Evolutionary conservation across 345 rosid species (phyloP), one percentile per base, ranked within the genome.

Genomic region (Syzygium grande): DNA sequence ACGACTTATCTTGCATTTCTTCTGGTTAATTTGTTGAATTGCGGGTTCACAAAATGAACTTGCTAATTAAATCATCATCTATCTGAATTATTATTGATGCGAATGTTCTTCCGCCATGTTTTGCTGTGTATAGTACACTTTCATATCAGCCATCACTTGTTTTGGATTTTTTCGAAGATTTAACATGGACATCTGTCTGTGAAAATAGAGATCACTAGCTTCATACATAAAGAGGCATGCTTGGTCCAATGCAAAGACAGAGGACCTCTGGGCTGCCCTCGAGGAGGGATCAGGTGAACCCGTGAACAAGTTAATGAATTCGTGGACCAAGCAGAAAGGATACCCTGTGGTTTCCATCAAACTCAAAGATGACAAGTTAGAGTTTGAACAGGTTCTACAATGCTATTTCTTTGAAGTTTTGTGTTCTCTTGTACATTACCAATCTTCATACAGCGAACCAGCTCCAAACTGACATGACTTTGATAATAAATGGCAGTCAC

Each of bases 261-360:
- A 94, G 90, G 98, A 97, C 88, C 91, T 96, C 49, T 97, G 99
- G 99, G 86, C 93, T 90, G 96, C 99, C 87, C 92, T 97, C 89
- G 99, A 97, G 90, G 96, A 88, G 89, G 97, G 94, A 56, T 94
- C 99, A 43, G 95, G 95, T 86, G 94, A 97, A 91, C 98, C 99
- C 63, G 98, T 97, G 86, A 97, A 94, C 93, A 91, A 92, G 92
- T 92, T 96, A 84, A 97, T 97, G 99, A 93, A 92, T 87, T 95
- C 96, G 38, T 97, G 99, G 99, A 97, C 99, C 30, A 94, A 92
- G 89, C 99, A 98, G 88, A 91, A 86, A 86, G 99, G 99, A 61
- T 95, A 96, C 90, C 99, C 99, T 4, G 99, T 97, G 89, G 91
- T 97, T 89, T 93, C 95, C 83, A 97, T 95, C 86, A 92, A 91